These are phyloP conservation scores for Backusella australiensis DNA, from an alignment of 192 early-diverging fungal genomes.

Conservation along the genomic window DNA sequence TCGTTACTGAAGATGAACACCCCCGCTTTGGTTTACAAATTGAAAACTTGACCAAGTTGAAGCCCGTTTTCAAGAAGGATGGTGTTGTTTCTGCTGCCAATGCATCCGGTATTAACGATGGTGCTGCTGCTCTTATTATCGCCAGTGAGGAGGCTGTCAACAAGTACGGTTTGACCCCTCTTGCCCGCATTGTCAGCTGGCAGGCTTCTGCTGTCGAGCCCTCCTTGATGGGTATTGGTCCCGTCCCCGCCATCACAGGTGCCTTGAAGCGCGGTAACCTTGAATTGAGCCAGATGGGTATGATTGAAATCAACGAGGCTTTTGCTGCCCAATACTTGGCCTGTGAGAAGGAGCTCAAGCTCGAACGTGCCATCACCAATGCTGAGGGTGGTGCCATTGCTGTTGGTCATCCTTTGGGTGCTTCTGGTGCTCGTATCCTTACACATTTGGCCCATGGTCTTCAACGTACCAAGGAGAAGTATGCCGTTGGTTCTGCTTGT, in stretches of 20 bases:
- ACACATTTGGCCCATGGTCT: constrained; percentile 84
- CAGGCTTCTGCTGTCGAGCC: constrained; percentile 87
- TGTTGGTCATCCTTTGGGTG: constrained; percentile 92
- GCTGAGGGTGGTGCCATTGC: constrained; percentile 92
- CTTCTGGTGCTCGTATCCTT: constrained; percentile 94
- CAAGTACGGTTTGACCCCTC: constrained; percentile 72
- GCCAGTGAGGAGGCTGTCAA: constrained; percentile 86
- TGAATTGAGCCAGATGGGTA: constrained; percentile 78
- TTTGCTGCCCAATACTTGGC: constrained; percentile 92
- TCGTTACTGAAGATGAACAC: constrained; percentile 82
- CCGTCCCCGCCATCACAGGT: constrained; percentile 85
- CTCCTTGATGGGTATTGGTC: constrained; percentile 95
- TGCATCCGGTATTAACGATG: constrained; percentile 94
- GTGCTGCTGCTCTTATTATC: constrained; percentile 84
- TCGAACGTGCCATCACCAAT: constrained; percentile 80
- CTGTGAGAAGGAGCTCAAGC: constrained; percentile 84
- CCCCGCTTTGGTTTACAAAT: constrained; percentile 83
- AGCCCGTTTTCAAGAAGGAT: constrained; percentile 87
- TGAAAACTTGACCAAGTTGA: constrained; percentile 75
- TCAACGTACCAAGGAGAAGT: constrained; percentile 76
- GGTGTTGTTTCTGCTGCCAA: constrained; percentile 94
- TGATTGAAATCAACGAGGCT: constrained; percentile 98
- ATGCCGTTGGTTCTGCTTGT: constrained; percentile 92
- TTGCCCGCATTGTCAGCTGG: constrained; percentile 87
- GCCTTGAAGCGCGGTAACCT: constrained; percentile 82